Evolutionary conservation across 108 stramenopile species (phyloP), one percentile per base, ranked within the genome.

Genomic region (Cyclotella distinguenda): DNA sequence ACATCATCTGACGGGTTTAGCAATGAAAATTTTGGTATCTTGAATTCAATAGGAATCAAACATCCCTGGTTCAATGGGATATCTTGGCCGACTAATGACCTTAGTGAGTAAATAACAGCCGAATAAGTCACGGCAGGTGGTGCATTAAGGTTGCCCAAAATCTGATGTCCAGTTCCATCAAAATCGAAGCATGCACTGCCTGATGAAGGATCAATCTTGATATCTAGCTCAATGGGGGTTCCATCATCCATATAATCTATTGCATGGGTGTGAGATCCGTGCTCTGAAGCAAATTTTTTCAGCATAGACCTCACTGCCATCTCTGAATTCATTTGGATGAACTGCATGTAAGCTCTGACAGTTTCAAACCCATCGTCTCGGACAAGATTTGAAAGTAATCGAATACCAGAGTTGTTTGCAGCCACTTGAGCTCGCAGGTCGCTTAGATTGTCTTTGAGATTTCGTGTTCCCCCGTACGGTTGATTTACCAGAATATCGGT

Each of bases 41-140:
- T 84, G 74, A 98, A 96, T 19, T 86, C 74, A 31, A 99, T 96
- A 7, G 98, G 96, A 19, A 85, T 81, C 27, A 99, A 81, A 54
- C 97, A 98, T 15, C 98, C 98, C 80, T 98, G 96, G 82, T 99
- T 99, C 67, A 99, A 74, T 15, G 99, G 99, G 60, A 99, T 96
- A 55, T 96, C 93, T 31, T 85, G 75, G 7, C 81, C 91, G 21
- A 98, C 93, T 22, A 99, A 68, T 50, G 94, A 97, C 16, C 97
- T 86, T 6, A 99, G 79, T 38, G 90, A 89, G 81, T 98, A 99
- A 63, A 99, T 99, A 10, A 98, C 96, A 25, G 99, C 99, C 4
- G 91, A 91, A 53, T 96, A 92, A 11, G 97, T 97, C 25, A 99
- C 97, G 2, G 99, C 96, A n/a, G 99, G 97, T 10, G 99, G 99